A percentile compares a stretch with the other conserved stretches of the same genome.
These are phyloP conservation scores for Penicillium sp. DNA, from an alignment of 2,329 filamentous ascomycete species.

Conservation along the genomic window DNA sequence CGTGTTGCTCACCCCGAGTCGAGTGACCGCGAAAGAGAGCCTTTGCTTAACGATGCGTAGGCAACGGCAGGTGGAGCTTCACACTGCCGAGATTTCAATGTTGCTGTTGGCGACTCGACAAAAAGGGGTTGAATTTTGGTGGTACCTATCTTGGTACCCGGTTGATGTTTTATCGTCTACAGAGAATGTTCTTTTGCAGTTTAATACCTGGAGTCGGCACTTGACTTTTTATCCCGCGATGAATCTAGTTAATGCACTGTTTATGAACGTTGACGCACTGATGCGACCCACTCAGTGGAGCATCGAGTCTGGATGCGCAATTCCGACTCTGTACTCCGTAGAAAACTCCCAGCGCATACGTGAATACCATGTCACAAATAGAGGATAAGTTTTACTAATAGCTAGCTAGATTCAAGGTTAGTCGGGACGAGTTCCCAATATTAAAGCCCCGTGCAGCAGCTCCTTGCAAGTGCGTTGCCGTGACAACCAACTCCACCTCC, in stretches of 20 bases:
- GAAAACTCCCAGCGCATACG: not conserved
- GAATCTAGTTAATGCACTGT: not conserved
- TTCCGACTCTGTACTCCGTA: not conserved
- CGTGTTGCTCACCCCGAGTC: conserved; percentile 35
- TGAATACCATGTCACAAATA: not conserved
- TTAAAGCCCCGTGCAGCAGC: conserved; percentile 7
- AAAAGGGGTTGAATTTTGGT: not conserved
- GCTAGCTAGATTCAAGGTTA: not conserved
- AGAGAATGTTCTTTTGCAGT: not conserved
- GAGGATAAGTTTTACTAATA: no score
- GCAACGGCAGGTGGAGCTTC: not conserved
- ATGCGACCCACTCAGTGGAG: not conserved
- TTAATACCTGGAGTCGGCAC: not conserved
- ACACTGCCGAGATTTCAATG: not conserved
- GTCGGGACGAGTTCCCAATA: not conserved
- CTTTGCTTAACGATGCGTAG: conserved; percentile 45
- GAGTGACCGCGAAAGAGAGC: conserved; percentile 51
- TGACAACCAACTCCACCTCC: conserved; percentile 18
- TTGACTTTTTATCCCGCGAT: not conserved
- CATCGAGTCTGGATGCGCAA: not conserved
- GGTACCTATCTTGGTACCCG: not conserved
- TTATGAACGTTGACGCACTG: not conserved
- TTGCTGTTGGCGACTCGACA: not conserved
- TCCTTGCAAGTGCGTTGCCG: conserved; percentile 18
- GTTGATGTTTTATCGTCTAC: not conserved